Evolutionary conservation across 2,329 filamentous ascomycete species (phyloP), one percentile per base, ranked within the genome.

Genomic region (Pseudogymnoascus sp.): DNA sequence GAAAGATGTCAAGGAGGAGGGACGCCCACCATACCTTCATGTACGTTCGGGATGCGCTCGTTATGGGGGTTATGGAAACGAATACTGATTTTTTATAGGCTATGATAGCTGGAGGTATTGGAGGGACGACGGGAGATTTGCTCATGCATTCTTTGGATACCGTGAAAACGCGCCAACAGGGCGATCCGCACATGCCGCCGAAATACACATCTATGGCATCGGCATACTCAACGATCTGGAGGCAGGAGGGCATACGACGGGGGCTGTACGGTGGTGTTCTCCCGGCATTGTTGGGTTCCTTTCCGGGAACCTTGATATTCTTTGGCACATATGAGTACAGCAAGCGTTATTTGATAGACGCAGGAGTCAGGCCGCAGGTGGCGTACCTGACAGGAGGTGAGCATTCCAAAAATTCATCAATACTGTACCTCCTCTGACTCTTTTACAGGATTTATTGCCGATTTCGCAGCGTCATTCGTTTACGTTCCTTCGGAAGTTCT

Each of bases 131-230:
- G 62, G 95, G 96, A 64, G 95, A 99, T 76, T 89, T 99, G 83
- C 80, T 99, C 68, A 99, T 99, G 95, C 95, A 99, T 79, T 97
- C 93, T 52, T 84, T 99, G 72, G 95, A 99, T 76, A 99, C 95
- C 0, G 95, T 99, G 71, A 99, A 99, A 79, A 99, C 95, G 55
- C 86, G 95, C 69, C 96, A 99, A 75, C 95, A 99, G 77, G 95
- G 93, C 71, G 95, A 97, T 72, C 93, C 93, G 49, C 89, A 95
- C 73, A 84, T 96, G 65, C 95, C 95, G 21, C 89, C 95, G 1
- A 96, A 90, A 77, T 99, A 99, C 77, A 88, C 89, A 9, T 93
- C 91, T 14, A 87, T 97, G 75, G 90, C 89, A 40, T 90, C 89
- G 63, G 95, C 93, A 3, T 99, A 97, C 77, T 85, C 89, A 73